Percentiles rank a stretch among this genome's conserved stretches.
These are phyloP conservation scores for Sequoiadendron giganteum DNA, from an alignment of 75 land plant species.

Conservation along the genomic window DNA sequence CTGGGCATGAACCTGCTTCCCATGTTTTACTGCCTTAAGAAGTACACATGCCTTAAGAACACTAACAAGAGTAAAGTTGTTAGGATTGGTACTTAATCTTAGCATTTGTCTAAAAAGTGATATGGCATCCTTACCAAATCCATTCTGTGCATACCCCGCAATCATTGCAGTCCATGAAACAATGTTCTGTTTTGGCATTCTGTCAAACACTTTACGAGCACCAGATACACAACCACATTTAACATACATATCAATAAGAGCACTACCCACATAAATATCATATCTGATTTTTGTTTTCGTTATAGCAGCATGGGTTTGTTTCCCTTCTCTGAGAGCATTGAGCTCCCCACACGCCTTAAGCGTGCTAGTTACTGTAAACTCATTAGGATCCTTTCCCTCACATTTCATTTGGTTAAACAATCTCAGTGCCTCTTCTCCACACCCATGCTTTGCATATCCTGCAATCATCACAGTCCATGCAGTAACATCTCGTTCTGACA, in stretches of 20 bases:
- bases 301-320: constrained; percentile 49
- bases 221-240: constrained; percentile 56
- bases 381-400: constrained; percentile 37
- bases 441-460: constrained; percentile 39
- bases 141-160: constrained; percentile 55
- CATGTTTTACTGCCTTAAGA: constrained; percentile 31
- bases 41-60: constrained; percentile 49
- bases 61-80: constrained; percentile 27
- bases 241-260: constrained; percentile 67
- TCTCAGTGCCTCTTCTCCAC: constrained; percentile 41
- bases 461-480: constrained; percentile 63
- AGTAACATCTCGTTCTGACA: constrained; percentile 28
- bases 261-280: constrained; percentile 38
- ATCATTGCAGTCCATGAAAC: constrained; percentile 67
- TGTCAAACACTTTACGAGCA: constrained; percentile 39
- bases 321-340: constrained; percentile 46
- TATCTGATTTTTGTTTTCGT: constrained; percentile 33
- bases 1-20: constrained; percentile 51
- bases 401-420: constrained; percentile 30
- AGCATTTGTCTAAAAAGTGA: constrained; percentile 38
- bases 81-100: constrained; percentile 9
- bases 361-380: constrained; percentile 48
- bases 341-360: constrained; percentile 57
- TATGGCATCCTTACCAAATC: constrained; percentile 44
- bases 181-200: constrained; percentile 35